phyloP scores from a whole-genome alignment of 2,329 filamentous ascomycete species.

The Penicillium verrucosum region DNA sequence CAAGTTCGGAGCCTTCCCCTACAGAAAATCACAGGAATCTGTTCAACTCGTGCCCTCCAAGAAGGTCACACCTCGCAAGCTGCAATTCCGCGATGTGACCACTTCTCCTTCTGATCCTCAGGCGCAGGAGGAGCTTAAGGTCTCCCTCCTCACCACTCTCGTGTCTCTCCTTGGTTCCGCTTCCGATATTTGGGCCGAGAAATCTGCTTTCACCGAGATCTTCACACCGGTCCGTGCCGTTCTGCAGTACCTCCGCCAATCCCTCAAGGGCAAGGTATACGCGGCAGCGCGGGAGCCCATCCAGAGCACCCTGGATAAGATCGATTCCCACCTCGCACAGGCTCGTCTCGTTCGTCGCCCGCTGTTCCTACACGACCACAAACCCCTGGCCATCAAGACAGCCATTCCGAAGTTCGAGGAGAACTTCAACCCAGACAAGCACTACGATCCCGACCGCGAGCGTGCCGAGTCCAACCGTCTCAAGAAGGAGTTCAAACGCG shows the following conservation, averaged over 20 bases:
- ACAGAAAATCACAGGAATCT: conserved; percentile 54
- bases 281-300: conserved; percentile 28
- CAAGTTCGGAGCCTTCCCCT: conserved; percentile 57
- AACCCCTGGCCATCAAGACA: conserved; percentile 80
- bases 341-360: conserved; percentile 68
- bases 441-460: conserved; percentile 94
- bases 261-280: conserved; percentile 53
- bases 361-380: conserved; percentile 84
- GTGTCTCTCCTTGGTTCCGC: conserved; percentile 64
- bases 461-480: conserved; percentile 81
- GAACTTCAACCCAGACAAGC: conserved; percentile 86
- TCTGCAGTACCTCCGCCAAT: conserved; percentile 59
- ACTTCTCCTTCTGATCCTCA: conserved; percentile 15
- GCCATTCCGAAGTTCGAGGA: conserved; percentile 95
- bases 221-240: conserved; percentile 63
- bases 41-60: conserved; percentile 48
- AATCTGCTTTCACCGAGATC: conserved; percentile 73
- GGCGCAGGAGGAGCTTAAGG: conserved; percentile 48
- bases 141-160: conserved; percentile 61
- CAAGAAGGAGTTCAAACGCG: conserved; percentile 86
- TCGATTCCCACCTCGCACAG: conserved; percentile 50
- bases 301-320: conserved; percentile 31
- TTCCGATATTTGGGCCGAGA: conserved; percentile 69
- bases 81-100: conserved; percentile 59
- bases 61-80: conserved; percentile 46